phyloP scores from a whole-genome alignment of 768 basidiomycete genomes.

The Amanita muscaria region DNA sequence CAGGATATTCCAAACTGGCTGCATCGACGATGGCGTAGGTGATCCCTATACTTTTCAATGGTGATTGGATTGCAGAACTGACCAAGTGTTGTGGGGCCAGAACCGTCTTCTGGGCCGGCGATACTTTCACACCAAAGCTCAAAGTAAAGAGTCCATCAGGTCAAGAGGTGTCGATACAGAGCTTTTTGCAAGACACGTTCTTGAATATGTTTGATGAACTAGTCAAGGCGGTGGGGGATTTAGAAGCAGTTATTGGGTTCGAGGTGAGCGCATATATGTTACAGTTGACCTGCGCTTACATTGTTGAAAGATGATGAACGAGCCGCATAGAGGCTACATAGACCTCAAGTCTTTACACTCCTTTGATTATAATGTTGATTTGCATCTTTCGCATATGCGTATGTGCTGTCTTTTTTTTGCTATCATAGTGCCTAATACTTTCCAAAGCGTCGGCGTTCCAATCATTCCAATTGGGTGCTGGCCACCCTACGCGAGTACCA shows the following conservation, averaged over 20 bases:
- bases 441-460: conserved; percentile 70
- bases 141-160: conserved; percentile 38
- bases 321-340: conserved; percentile 91
- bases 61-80: no score
- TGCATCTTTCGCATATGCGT: conserved; percentile 78
- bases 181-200: conserved; percentile 77
- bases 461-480: conserved; percentile 89
- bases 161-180: conserved; percentile 57
- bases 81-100: conserved; percentile 25
- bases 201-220: conserved; percentile 68
- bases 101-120: conserved; percentile 91
- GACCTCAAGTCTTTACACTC: conserved; percentile 70
- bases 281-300: background rate
- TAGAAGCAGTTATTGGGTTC: conserved; percentile 81
- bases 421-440: background rate
- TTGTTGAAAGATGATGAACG: conserved; percentile 71
- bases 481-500: conserved; percentile 71
- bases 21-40: conserved; percentile 87
- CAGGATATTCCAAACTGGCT: conserved; percentile 90
- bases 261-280: conserved; percentile 47
- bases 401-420: conserved; percentile 23
- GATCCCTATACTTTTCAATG: background rate
- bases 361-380: conserved; percentile 92
- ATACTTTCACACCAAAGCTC: conserved; percentile 75
- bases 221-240: conserved; percentile 55